Evolutionary conservation across 805 yeast species (phyloP), one percentile per base, ranked within the genome.

Genomic region (Saccharomycopsis sp.): DNA sequence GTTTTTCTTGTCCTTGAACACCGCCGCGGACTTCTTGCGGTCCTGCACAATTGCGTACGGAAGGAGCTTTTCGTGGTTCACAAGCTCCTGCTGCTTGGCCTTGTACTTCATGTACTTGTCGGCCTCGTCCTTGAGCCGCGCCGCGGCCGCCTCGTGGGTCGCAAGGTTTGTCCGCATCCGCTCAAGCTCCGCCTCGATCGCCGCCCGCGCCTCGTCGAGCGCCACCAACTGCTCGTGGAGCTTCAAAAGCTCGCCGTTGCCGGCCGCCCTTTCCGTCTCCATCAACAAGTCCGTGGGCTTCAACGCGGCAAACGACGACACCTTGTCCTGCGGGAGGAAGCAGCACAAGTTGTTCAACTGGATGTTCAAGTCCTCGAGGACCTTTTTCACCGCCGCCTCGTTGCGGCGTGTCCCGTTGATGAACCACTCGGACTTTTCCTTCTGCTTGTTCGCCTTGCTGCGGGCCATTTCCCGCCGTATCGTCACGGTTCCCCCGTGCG

Each of bases 321-420:
- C 98, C 60, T 95, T 78, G 65, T 92, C 98, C 68, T 94, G 99
- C 0, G 99, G 97, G 57, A 94, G 73, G 66, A 94, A 94, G 68
- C 92, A 97, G 67, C 98, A 91, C 53, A 92, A 75, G 68, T 92
- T 94, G 67, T 90, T 95, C 57, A 94, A 75, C 67, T 94, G 98
- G 59, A 94, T 87, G 66, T 87, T 87, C 61, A 83, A 77, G 1
- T 66, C 66, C 20, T 71, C 68, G 24, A 87, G 73, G 0, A 78
- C 47, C 2, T 70, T 70, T 58, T 74, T 78, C 2, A 90, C 77
- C 3, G 66, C 67, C 12, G 64, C 62, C 58, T 84, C 89, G 2
- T 72, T 70, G 0, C 74, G 65, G 1, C 65, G 59, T 18, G 57
- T 60, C 12, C 71, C 73, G 65, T 87, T 76, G 8, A 87, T 61